Conservation (phyloP, 1,139 yeast species). For the Meyerozyma sp. region DNA sequence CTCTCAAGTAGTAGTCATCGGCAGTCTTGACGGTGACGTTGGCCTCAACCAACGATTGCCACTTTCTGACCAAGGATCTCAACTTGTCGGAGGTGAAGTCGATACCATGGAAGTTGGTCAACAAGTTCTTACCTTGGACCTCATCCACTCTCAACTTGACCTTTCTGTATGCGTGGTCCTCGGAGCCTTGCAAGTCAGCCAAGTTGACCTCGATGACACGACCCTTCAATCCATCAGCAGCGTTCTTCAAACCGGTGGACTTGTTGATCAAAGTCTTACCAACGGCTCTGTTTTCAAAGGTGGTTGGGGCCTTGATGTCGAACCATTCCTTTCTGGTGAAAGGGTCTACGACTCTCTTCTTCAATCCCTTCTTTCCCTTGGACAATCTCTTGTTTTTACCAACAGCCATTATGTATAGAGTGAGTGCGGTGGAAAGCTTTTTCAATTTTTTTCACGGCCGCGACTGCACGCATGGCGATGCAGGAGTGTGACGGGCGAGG, state of each 20-base stretch:
- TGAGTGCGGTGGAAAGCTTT: conserved; percentile 1
- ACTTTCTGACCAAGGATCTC: conserved; percentile 87
- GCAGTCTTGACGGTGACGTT: conserved; percentile 89
- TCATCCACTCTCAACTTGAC: conserved; percentile 87
- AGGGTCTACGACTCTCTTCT: conserved; percentile 95
- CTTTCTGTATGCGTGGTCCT: conserved; percentile 89
- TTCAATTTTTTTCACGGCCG: conserved; percentile 1
- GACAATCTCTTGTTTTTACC: conserved; percentile 96
- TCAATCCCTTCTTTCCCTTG: conserved; percentile 93
- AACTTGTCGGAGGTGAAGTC: conserved; percentile 89
- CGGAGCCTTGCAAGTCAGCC: conserved; percentile 89
- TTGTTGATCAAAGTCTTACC: conserved; percentile 94
- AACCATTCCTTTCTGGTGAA: conserved; percentile 95
- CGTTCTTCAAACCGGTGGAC: conserved; percentile 89
- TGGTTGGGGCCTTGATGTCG: conserved; percentile 92
- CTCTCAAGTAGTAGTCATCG: conserved; percentile 84
- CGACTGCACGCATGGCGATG: background rate
- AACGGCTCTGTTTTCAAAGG: conserved; percentile 89
- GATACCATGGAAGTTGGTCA: conserved; percentile 94
- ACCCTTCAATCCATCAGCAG: conserved; percentile 89
- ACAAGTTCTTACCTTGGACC: conserved; percentile 87
- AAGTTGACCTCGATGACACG: conserved; percentile 83
- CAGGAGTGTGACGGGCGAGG: conserved; percentile 1
- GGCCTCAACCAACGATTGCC: conserved; percentile 91
- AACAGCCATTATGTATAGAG: conserved; percentile 63